These are phyloP conservation scores for Cytospora piceicola DNA, from an alignment of 2,329 filamentous ascomycete species.

Conservation along the genomic window DNA sequence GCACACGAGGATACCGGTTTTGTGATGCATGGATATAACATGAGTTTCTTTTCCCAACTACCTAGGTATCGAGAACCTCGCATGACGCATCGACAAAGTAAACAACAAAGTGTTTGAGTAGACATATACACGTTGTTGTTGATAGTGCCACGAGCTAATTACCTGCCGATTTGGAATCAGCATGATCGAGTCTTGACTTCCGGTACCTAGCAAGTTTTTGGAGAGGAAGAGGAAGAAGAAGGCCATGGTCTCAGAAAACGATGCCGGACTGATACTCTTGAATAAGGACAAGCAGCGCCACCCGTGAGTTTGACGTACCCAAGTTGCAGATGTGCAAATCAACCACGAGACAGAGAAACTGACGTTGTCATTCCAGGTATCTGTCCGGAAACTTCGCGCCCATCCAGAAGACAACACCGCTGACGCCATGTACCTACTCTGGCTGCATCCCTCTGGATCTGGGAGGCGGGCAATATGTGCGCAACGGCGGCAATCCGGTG, in stretches of 20 bases:
- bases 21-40: too few species aligned
- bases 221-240: not conserved
- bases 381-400: constrained; percentile 73
- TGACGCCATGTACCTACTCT: constrained; percentile 60
- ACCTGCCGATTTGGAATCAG: not conserved
- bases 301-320: not conserved
- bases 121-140: too few species aligned
- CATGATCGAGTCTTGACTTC: not conserved
- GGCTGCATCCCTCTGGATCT: constrained; percentile 68
- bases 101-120: too few species aligned
- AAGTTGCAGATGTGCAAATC: not conserved
- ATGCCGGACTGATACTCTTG: not conserved
- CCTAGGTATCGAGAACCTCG: not conserved
- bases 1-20: too few species aligned
- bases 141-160: too few species aligned
- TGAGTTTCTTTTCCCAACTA: too few species aligned
- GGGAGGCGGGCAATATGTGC: constrained; percentile 70
- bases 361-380: constrained; percentile 47
- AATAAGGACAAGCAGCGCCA: constrained; percentile 4
- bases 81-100: too few species aligned
- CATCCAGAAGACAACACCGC: constrained; percentile 56
- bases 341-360: not conserved
- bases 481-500: constrained; percentile 72
- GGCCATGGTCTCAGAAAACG: not conserved
- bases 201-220: not conserved